Evolutionary conservation across 768 basidiomycete species (phyloP), one percentile per base, ranked within the genome.

Genomic region (Ramaria sp.): DNA sequence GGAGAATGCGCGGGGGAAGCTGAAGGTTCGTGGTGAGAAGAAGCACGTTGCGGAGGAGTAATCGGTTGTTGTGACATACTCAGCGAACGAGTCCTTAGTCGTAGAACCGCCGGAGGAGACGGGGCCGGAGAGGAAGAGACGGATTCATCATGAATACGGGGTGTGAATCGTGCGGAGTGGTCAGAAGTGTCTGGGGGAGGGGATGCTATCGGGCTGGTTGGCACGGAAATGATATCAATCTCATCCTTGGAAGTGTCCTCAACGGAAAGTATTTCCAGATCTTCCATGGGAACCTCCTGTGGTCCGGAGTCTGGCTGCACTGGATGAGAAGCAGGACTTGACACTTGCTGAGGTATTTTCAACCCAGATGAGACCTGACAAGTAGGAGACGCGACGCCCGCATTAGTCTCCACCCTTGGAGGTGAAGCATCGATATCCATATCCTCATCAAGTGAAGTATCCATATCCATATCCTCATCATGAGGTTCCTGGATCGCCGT

Each of bases 171-270:
- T 27, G 24, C 8, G 9, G 45, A 3, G 9, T 8, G 45, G 27
- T 15, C 15, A 27, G 6, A 13, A 3, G 10, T 12, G 3, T 24
- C n/a, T 7, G 3, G 45, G 20, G 48, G 3, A 34, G 48, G 48
- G 6, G 48, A 50, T 1, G 30, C 13, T 32, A 36, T 6, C 16
- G 48, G 48, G 16, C 30, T 50, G 28, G 30, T 36, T 34, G 48
- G 48, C 7, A 20, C 20, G 18, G 48, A 50, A 2, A 50, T 50
- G 24, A 50, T 13, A 37, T 50, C 48, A 37, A 50, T 15, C 20
- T 34, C 48, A 22, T 50, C 48, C 30, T 50, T 50, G 5, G 48
- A 50, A 7, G 45, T 27, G 15, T 50, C 48, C n/a, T 50, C 48
- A 7, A 47, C 24, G 9, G 45, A 47, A 47, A 27, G 2, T 9